phyloP scores from a whole-genome alignment of 108 stramenopile species.

The Nitzschia inconspicua region DNA sequence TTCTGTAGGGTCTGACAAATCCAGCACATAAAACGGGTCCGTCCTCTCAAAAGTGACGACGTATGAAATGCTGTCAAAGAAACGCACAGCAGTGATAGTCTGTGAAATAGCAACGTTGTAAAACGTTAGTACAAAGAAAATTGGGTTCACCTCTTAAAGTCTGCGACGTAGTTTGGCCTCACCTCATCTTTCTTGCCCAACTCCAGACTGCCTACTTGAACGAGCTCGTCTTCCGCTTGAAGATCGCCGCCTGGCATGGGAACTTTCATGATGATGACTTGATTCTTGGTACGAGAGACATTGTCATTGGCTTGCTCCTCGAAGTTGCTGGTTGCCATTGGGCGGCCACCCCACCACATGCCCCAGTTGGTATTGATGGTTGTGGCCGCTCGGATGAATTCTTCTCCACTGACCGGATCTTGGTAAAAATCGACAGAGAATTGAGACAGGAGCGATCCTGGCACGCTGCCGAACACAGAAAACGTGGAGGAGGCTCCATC shows the following conservation, averaged over 20 bases:
- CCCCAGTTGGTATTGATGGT: constrained; percentile 11
- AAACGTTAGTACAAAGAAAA: too few species aligned
- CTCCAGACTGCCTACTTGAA: constrained; percentile 22
- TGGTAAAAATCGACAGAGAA: constrained; percentile 37
- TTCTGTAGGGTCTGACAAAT: constrained; percentile 20
- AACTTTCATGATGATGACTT: constrained; percentile 23
- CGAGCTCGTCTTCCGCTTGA: background rate
- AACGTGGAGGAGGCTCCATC: constrained; percentile 29
- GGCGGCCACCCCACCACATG: background rate
- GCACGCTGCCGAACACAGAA: constrained; percentile 26
- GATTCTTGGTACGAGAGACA: constrained; percentile 24
- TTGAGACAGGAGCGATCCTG: constrained; percentile 43
- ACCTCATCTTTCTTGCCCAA: constrained; percentile 41
- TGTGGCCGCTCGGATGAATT: constrained; percentile 44
- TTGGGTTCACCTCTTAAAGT: too few species aligned
- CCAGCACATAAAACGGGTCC: constrained; percentile 53
- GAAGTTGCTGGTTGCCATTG: background rate
- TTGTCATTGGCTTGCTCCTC: background rate
- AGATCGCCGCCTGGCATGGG: too few species aligned
- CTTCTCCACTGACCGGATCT: constrained; percentile 3
- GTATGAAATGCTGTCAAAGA: constrained; percentile 46
- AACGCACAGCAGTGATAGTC: constrained; percentile 43
- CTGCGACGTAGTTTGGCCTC: background rate
- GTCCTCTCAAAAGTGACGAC: constrained; percentile 51
- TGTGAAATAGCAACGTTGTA: background rate